Base-by-base conservation (phyloP, 208 protist genomes). In the Leptomonas pyrrhocoris region DNA sequence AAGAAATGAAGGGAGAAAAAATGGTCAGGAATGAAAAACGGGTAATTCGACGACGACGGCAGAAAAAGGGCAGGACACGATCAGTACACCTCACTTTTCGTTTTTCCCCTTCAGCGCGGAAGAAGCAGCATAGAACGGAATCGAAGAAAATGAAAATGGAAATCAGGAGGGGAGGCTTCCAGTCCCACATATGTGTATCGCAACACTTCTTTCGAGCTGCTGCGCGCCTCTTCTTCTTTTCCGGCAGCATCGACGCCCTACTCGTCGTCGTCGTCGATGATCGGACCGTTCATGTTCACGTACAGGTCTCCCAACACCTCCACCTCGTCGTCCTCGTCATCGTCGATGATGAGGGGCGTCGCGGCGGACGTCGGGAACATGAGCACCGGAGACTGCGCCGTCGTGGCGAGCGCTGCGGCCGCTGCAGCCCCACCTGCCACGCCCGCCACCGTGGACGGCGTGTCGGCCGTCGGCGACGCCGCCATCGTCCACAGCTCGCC, bases 261-360 rank as follows among this genome's bases (percentile, higher is more conserved):
- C 36, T 65, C 81, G 65, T 92, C 86, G 53, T 92, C 86, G 53
- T 92, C 84, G 48, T 94, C 88, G 60, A 96, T 87, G 69, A 96
- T 83, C n/a, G 90, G 90, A 6, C 90, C 90, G 59, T 93, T 78
- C 45, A 75, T 87, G 73, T 84, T 74, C 59, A 94, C 92, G 81
- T 88, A 96, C 12, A 84, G 83, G 18, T 94, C 84, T 15, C 77
- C 83, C 71, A 92, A 84, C 36, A 92, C 71, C 80, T 96, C 87
- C 19, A 96, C 80, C 15, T 96, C 91, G 68, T 96, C 89, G 27
- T 94, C 92, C n/a, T 94, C 84, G 51, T 92, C 84, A 49, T 86
- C 78, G 49, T 73, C 61, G 36, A 81, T 80, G 49, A 70, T 75
- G 68, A 58, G 67, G 28, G 62, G 36, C 21, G 56, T 54, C 1